phyloP scores from a whole-genome alignment of 2,329 filamentous ascomycete species.

The Metarhizium robertsii region DNA sequence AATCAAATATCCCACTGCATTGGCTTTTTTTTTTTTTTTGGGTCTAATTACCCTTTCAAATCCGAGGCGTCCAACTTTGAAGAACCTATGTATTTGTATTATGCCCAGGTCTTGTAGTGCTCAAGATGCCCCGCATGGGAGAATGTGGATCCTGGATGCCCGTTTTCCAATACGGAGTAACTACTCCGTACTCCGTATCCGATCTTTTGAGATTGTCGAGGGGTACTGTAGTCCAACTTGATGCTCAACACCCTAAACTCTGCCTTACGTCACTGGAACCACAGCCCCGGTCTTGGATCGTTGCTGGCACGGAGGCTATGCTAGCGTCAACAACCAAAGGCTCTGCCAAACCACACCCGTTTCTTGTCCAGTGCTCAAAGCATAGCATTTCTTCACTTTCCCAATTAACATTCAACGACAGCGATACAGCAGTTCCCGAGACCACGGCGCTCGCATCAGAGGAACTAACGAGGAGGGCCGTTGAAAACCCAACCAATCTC shows the following conservation, averaged over 20 bases:
- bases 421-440: neutral
- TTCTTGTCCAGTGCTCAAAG: neutral
- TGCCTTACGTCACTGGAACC: slow-evolving; percentile 3
- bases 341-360: neutral
- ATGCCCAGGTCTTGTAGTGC: too few relatives aligned
- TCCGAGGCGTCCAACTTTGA: too few relatives aligned
- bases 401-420: neutral
- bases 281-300: neutral
- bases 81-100: too few relatives aligned
- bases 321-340: neutral
- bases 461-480: neutral
- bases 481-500: neutral
- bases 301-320: neutral
- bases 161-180: too few relatives aligned
- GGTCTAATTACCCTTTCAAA: too few relatives aligned
- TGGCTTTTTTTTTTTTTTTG: too few relatives aligned
- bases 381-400: neutral
- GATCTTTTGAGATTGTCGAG: too few relatives aligned
- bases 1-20: too few relatives aligned
- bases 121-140: too few relatives aligned
- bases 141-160: too few relatives aligned
- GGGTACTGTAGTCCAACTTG: too few relatives aligned
- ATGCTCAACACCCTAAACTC: neutral
- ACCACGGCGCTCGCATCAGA: neutral
- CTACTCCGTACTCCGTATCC: too few relatives aligned